A percentile compares a stretch with the other conserved stretches of the same genome.
Evolutionary conservation across 1,284 basidiomycete genomes (phyloP).

Genomic region (Amylostereum chailletii): DNA sequence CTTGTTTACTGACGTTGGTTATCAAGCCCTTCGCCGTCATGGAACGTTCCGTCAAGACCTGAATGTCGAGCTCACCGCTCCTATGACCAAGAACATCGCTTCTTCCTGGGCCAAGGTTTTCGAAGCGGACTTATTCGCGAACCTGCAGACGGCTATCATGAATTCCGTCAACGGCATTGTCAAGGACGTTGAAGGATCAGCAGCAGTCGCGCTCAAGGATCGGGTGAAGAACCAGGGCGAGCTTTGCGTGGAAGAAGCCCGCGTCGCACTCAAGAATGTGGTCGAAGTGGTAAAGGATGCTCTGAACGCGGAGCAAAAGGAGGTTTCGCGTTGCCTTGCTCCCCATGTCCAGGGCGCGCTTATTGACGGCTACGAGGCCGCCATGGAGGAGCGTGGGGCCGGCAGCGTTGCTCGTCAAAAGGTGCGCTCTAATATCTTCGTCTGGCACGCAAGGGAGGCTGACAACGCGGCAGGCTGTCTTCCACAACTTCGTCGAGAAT

Average conservation of each 20-base stretch:
- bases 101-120: slow-evolving; percentile 51
- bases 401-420: slow-evolving; percentile 57
- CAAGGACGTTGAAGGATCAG: slow-evolving; percentile 40
- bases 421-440: slow-evolving; percentile 21
- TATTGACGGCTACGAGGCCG: slow-evolving; percentile 38
- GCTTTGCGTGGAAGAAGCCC: slow-evolving; percentile 41
- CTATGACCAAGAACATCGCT: slow-evolving; percentile 52
- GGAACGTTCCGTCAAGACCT: slow-evolving; percentile 48
- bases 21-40: slow-evolving; percentile 41
- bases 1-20: not conserved
- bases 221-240: slow-evolving; percentile 41
- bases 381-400: slow-evolving; percentile 42
- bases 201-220: slow-evolving; percentile 42
- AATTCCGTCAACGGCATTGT: slow-evolving; percentile 33
- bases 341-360: slow-evolving; percentile 48
- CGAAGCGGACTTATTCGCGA: slow-evolving; percentile 46
- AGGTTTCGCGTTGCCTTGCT: slow-evolving; percentile 46
- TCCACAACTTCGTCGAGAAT: slow-evolving; percentile 33
- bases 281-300: slow-evolving; percentile 40
- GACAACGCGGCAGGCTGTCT: slow-evolving; percentile 26
- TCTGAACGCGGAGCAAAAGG: slow-evolving; percentile 47
- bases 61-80: slow-evolving; percentile 47
- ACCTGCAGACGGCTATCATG: slow-evolving; percentile 33
- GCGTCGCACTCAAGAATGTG: slow-evolving; percentile 37
- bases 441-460: too few species aligned